Evolutionary conservation across 306 rosid genomes (phyloP).

Genomic region (Prunus mume): DNA sequence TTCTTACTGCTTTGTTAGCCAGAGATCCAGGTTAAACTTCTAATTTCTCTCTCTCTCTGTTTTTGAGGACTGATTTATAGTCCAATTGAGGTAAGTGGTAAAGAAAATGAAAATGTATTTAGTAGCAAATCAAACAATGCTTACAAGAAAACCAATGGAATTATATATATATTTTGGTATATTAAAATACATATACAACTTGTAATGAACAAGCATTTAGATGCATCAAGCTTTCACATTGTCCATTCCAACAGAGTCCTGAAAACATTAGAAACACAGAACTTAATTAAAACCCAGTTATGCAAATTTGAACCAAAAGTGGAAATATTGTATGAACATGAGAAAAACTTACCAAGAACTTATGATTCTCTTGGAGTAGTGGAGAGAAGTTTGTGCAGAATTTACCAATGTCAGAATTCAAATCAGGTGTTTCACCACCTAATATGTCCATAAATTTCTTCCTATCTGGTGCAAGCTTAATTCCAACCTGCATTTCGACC

Average conservation of each 20-base stretch:
- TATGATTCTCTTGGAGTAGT: conserved; percentile 57
- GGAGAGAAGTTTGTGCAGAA: conserved; percentile 51
- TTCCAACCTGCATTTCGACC: conserved; percentile 45
- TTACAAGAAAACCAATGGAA: background rate
- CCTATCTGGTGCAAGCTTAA: conserved; percentile 74
- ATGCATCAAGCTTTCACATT: conserved; percentile 11
- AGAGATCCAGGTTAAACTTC: background rate
- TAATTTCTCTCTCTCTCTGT: background rate
- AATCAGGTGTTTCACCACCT: conserved; percentile 42
- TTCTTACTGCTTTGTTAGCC: background rate
- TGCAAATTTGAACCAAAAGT: background rate
- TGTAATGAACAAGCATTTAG: background rate
- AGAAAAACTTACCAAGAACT: conserved; percentile 44
- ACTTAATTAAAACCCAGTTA: background rate
- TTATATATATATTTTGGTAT: background rate
- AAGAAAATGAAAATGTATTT: background rate
- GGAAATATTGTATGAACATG: background rate
- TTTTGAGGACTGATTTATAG: background rate
- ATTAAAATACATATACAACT: background rate
- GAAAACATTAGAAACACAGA: background rate
- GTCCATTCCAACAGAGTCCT: conserved; percentile 28
- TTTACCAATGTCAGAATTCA: conserved; percentile 44
- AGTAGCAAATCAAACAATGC: background rate
- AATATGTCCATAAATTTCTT: conserved; percentile 71
- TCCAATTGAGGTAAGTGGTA: background rate